phyloP scores from a whole-genome alignment of 768 basidiomycete genomes.

The Termitomyces sp. region DNA sequence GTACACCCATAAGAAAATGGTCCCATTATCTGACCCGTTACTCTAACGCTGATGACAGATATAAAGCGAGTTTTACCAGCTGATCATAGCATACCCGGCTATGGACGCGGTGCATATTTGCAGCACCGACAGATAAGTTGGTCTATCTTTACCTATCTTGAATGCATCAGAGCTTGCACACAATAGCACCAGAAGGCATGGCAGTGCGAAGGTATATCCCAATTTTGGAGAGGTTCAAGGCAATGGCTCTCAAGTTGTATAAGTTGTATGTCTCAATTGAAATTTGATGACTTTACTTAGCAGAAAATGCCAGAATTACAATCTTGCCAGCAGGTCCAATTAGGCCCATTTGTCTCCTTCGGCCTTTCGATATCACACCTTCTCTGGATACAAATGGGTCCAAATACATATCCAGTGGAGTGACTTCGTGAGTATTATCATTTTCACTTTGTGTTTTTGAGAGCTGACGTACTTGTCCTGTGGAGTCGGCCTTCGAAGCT shows the following conservation, averaged over 20 bases:
- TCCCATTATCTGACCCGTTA: too few species aligned
- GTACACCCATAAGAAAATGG: too few species aligned
- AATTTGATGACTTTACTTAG: background rate
- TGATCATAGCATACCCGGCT: too few species aligned
- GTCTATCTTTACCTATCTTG: too few species aligned
- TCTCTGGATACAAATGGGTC: background rate
- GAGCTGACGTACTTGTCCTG: background rate
- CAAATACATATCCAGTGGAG: background rate
- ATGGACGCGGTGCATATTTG: background rate
- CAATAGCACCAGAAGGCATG: background rate
- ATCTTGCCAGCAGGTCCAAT: conserved; percentile 2
- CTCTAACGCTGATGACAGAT: background rate
- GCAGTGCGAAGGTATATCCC: background rate
- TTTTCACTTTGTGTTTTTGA: background rate
- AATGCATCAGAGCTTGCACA: too few species aligned
- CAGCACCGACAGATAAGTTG: background rate
- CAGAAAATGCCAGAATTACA: background rate
- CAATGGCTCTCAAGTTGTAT: too few species aligned
- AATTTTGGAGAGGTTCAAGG: background rate
- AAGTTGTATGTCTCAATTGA: too few species aligned
- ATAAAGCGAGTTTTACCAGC: background rate
- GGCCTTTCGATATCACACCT: conserved; percentile 5
- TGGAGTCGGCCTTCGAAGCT: background rate
- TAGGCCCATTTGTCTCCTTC: conserved; percentile 1
- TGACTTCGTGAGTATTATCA: conserved; percentile 3